Evolutionary conservation across 1,284 basidiomycete genomes (phyloP).

Genomic region (Moesziomyces sp.): DNA sequence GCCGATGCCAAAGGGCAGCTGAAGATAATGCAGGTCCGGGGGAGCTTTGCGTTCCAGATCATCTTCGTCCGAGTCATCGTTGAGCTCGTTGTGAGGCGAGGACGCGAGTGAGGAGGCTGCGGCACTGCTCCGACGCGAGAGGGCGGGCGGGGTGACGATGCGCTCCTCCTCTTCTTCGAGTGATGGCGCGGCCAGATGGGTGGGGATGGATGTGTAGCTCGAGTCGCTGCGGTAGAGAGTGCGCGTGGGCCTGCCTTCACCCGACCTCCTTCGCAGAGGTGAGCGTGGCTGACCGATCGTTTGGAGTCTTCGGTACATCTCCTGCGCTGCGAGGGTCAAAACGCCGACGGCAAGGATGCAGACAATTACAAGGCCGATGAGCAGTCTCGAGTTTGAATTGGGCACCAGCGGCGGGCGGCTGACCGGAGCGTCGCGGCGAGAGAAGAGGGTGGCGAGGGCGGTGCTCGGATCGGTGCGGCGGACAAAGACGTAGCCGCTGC

Average conservation of each 20-base stretch:
- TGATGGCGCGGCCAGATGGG: conserved; percentile 13
- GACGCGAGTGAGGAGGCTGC: conserved; percentile 17
- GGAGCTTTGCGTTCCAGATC: conserved; percentile 19
- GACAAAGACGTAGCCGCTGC: conserved; percentile 41
- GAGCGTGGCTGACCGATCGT: conserved; percentile 25
- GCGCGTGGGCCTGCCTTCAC: conserved; percentile 21
- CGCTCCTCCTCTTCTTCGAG: conserved; percentile 46
- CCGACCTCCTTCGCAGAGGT: conserved; percentile 30
- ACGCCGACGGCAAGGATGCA: conserved; percentile 44
- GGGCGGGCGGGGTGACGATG: conserved; percentile 40
- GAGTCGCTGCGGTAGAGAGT: conserved; percentile 23
- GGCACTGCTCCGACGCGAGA: conserved; percentile 41
- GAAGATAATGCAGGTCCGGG: conserved; percentile 38
- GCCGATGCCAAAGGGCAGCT: conserved; percentile 44
- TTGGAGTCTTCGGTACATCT: conserved; percentile 22
- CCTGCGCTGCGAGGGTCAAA: conserved; percentile 32
- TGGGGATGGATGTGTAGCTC: conserved; percentile 15
- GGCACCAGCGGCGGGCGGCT: conserved; percentile 44
- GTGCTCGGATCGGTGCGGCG: conserved; percentile 22
- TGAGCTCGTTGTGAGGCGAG: conserved; percentile 18
- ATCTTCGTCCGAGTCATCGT: conserved; percentile 32
- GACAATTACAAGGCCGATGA: conserved; percentile 41
- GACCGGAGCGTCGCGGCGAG: conserved; percentile 30
- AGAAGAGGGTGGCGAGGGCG: conserved; percentile 31
- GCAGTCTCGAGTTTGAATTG: conserved; percentile 43